Evolutionary conservation across 2,329 filamentous ascomycete genomes (phyloP).

Genomic region (Colletotrichum godetiae): DNA sequence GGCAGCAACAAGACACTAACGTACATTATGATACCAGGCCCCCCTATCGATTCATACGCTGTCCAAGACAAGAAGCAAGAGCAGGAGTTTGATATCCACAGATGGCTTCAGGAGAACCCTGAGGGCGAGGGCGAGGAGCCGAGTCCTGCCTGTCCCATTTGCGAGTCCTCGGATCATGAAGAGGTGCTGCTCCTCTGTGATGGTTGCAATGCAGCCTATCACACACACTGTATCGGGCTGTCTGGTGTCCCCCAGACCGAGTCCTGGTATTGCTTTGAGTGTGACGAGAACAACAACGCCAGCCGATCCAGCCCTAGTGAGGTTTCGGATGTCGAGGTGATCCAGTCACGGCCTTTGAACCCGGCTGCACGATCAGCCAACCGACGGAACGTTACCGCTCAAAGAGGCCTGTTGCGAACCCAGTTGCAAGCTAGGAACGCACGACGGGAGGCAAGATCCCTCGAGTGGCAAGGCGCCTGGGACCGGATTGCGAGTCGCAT

Average conservation of each 20-base stretch:
- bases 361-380: constrained; percentile 22
- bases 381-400: constrained; percentile 9
- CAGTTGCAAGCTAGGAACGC: constrained; percentile 67
- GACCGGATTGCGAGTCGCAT: constrained; percentile 70
- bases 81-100: constrained; percentile 85
- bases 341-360: constrained; percentile 6
- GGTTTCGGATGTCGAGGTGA: constrained; percentile 16
- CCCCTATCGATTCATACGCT: constrained; percentile 66
- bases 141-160: constrained; percentile 90
- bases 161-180: constrained; percentile 82
- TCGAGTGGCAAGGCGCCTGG: constrained; percentile 92
- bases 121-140: constrained; percentile 76
- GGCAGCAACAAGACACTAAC: constrained; percentile 38
- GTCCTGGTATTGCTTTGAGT: constrained; percentile 90
- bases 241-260: constrained; percentile 79
- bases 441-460: constrained; percentile 74
- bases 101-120: constrained; percentile 77
- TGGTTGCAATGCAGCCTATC: constrained; percentile 88
- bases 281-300: constrained; percentile 64
- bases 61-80: constrained; percentile 90
- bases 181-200: constrained; percentile 91
- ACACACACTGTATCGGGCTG: constrained; percentile 91
- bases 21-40: constrained; percentile 54
- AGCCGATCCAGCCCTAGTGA: constrained; percentile 15
- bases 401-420: constrained; percentile 63